Percentiles rank a stretch among this genome's conserved stretches.
Conservation (phyloP, 1,139 yeast genomes). For the Williopsis jadinii region DNA sequence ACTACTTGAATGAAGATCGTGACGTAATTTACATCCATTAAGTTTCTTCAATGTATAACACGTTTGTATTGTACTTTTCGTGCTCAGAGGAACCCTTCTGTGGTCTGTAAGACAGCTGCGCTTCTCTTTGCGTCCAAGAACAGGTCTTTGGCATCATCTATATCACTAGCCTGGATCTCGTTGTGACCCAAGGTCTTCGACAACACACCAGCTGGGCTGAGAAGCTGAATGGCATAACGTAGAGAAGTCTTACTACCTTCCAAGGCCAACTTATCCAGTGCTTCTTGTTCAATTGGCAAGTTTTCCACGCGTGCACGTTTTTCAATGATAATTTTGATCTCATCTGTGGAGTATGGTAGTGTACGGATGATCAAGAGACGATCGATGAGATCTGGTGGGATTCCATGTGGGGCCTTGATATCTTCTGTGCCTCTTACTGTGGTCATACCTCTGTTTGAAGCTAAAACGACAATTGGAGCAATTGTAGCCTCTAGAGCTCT, state of each 20-base stretch:
- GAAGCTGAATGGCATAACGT: slow-evolving; percentile 84
- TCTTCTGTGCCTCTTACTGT: slow-evolving; percentile 90
- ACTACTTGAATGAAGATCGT: too few species aligned
- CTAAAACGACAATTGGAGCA: slow-evolving; percentile 92
- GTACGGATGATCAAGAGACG: slow-evolving; percentile 88
- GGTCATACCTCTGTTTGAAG: slow-evolving; percentile 92
- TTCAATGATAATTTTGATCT: slow-evolving; percentile 71
- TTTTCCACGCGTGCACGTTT: slow-evolving; percentile 77
- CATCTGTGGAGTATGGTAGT: slow-evolving; percentile 76
- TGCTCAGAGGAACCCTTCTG: slow-evolving; percentile 16
- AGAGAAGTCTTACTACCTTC: slow-evolving; percentile 73
- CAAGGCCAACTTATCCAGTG: slow-evolving; percentile 63
- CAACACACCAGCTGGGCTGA: slow-evolving; percentile 86
- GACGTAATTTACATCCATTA: too few species aligned
- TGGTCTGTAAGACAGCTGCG: slow-evolving; percentile 58
- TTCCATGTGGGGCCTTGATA: slow-evolving; percentile 88
- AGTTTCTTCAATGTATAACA: too few species aligned
- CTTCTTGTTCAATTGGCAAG: slow-evolving; percentile 54
- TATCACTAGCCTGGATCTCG: slow-evolving; percentile 63
- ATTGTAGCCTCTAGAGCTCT: slow-evolving; percentile 87
- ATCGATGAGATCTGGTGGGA: slow-evolving; percentile 92
- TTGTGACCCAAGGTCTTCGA: slow-evolving; percentile 67
- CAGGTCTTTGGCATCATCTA: slow-evolving; percentile 79
- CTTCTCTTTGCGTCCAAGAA: slow-evolving; percentile 89
- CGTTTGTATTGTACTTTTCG: too few species aligned